Evolutionary conservation across 495 filamentous ascomycete species (phyloP).

Genomic region (Tirmania nivea): DNA sequence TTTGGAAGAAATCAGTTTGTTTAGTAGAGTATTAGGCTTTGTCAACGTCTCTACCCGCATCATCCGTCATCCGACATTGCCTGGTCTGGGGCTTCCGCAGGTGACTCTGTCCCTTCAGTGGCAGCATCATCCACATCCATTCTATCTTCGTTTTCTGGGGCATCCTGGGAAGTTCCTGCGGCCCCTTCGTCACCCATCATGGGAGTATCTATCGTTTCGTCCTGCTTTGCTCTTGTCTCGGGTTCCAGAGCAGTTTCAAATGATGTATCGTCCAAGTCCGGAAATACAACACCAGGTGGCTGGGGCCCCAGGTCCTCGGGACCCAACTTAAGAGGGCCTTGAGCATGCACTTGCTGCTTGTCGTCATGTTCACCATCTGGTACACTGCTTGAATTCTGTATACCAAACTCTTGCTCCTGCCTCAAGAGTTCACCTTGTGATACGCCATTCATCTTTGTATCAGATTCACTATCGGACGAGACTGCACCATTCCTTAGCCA

Average conservation of each 20-base stretch:
- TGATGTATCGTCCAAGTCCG: not conserved
- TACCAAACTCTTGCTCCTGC: constrained; percentile 56
- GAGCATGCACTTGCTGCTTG: constrained; percentile 46
- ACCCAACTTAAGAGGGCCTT: constrained; percentile 62
- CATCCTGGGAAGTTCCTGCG: not conserved
- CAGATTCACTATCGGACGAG: constrained; percentile 15
- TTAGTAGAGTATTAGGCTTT: too few species aligned
- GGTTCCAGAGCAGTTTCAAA: not conserved
- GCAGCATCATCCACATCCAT: not conserved
- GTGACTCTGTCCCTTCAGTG: not conserved
- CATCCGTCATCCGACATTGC: too few species aligned
- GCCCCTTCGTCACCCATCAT: not conserved
- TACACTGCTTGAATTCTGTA: constrained; percentile 21
- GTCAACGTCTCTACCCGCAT: too few species aligned
- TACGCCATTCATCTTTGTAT: constrained; percentile 25
- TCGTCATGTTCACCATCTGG: constrained; percentile 26
- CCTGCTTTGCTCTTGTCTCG: not conserved
- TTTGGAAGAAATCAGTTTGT: too few species aligned
- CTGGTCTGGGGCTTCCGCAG: too few species aligned
- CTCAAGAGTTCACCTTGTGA: constrained; percentile 57
- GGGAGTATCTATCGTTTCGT: not conserved
- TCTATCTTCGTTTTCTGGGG: not conserved
- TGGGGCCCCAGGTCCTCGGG: constrained; percentile 76
- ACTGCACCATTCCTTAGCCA: constrained; percentile 35
- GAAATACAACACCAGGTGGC: constrained; percentile 20